Conservation (phyloP, 75 land plant genomes). For the Adiantum capillusveneris region DNA sequence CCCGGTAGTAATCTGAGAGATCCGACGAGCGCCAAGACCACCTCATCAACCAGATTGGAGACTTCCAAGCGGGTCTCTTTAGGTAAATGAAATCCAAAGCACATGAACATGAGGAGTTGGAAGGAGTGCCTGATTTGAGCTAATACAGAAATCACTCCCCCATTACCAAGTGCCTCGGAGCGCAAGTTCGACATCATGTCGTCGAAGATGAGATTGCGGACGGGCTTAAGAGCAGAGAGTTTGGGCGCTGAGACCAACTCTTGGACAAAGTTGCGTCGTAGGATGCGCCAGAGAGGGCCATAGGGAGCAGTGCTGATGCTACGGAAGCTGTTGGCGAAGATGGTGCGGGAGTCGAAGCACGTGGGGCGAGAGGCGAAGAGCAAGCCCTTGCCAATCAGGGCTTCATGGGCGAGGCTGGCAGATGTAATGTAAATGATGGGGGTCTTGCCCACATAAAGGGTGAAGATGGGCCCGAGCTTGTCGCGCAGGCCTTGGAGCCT, state of each 20-base stretch:
- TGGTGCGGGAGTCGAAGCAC: slow-evolving; percentile 37
- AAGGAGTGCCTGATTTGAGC: slow-evolving; percentile 3
- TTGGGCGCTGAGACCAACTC: slow-evolving; percentile 31
- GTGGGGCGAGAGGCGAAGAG: slow-evolving; percentile 52
- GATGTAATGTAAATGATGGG: slow-evolving; percentile 45
- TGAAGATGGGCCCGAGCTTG: slow-evolving; percentile 54
- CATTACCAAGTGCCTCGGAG: neutral
- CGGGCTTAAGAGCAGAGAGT: slow-evolving; percentile 12
- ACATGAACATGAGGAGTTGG: slow-evolving; percentile 5
- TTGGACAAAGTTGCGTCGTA: slow-evolving; percentile 58
- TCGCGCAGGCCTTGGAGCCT: too few relatives aligned
- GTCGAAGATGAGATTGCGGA: slow-evolving; percentile 3
- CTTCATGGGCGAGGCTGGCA: slow-evolving; percentile 57
- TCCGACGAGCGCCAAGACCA: too few relatives aligned
- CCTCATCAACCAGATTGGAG: neutral
- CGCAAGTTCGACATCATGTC: neutral
- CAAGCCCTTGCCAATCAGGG: slow-evolving; percentile 45
- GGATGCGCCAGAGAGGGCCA: slow-evolving; percentile 56
- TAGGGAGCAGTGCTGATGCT: slow-evolving; percentile 70
- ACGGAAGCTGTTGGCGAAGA: slow-evolving; percentile 57
- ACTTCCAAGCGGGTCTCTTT: slow-evolving; percentile 1
- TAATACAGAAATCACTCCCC: slow-evolving; percentile 8
- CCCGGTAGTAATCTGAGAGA: too few relatives aligned
- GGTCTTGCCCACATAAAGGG: slow-evolving; percentile 58
- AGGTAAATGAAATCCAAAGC: slow-evolving; percentile 5